Evolutionary conservation across 1,139 yeast species (phyloP).

Genomic region (Suhomyces coccinellae): DNA sequence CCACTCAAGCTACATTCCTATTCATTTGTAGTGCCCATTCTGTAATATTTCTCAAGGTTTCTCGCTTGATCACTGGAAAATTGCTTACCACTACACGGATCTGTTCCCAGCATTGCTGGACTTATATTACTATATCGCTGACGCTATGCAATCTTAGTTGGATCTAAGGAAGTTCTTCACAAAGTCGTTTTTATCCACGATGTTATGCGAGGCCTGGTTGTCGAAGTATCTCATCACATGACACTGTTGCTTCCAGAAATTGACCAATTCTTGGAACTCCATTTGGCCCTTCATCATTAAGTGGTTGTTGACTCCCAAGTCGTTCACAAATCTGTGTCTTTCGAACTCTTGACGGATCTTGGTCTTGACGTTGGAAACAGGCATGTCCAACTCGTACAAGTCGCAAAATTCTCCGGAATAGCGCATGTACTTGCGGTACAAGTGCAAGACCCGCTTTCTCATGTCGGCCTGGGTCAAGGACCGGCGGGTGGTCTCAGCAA

Average conservation of each 20-base stretch:
- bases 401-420: conserved; percentile 63
- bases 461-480: conserved; percentile 63
- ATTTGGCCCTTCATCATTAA: conserved; percentile 81
- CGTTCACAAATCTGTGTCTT: conserved; percentile 73
- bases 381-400: conserved; percentile 78
- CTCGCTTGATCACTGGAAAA: too few species aligned
- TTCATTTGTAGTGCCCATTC: too few species aligned
- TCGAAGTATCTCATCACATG: conserved; percentile 84
- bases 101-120: conserved; percentile 3
- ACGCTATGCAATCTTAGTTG: conserved; percentile 8
- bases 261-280: conserved; percentile 87
- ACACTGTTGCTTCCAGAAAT: conserved; percentile 90
- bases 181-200: conserved; percentile 53
- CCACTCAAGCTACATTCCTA: too few species aligned
- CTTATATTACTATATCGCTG: conserved; percentile 5
- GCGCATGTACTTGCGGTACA: conserved; percentile 73
- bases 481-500: conserved; percentile 79
- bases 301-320: conserved; percentile 64
- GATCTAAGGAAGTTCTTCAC: conserved; percentile 69
- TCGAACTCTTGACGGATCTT: conserved; percentile 89
- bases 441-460: conserved; percentile 61
- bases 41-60: too few species aligned
- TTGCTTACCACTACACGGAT: not conserved
- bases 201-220: conserved; percentile 56
- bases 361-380: conserved; percentile 78